These are phyloP conservation scores for Heliamphora pulchella DNA, from an alignment of 179 eudicot genomes.

Conservation along the genomic window DNA sequence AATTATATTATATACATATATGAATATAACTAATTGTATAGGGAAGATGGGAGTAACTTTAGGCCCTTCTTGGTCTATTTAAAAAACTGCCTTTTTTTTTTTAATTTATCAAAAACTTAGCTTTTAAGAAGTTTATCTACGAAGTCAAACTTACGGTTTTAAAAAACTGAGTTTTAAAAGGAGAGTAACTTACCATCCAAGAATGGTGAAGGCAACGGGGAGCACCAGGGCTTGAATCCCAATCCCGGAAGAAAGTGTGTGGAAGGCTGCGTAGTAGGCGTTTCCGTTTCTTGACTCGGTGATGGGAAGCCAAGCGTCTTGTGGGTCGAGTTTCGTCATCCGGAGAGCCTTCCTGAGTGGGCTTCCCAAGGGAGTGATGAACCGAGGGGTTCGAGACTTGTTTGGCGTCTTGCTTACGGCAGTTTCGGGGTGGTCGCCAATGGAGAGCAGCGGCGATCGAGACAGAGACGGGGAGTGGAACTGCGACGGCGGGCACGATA, in stretches of 20 bases:
- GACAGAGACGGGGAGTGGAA: slow-evolving; percentile 53
- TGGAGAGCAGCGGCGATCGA: slow-evolving; percentile 61
- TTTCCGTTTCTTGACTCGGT: slow-evolving; percentile 88
- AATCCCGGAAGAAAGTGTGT: slow-evolving; percentile 79
- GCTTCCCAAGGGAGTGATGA: slow-evolving; percentile 68
- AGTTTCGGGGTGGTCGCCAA: slow-evolving; percentile 18
- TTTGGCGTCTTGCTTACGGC: slow-evolving; percentile 29
- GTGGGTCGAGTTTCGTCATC: slow-evolving; percentile 69
- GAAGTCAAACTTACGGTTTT: background rate
- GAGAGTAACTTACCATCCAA: slow-evolving; percentile 55
- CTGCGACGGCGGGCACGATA: slow-evolving; percentile 43
- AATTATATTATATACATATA: too few species aligned
- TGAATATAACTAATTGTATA: background rate
- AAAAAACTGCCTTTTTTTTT: too few species aligned
- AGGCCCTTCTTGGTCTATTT: too few species aligned
- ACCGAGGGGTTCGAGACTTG: slow-evolving; percentile 51
- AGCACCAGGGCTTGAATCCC: slow-evolving; percentile 82
- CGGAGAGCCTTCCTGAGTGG: slow-evolving; percentile 58
- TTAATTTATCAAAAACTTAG: too few species aligned
- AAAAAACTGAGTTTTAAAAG: too few species aligned
- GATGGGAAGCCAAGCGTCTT: slow-evolving; percentile 93
- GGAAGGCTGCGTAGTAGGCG: slow-evolving; percentile 81
- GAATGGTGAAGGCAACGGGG: slow-evolving; percentile 74
- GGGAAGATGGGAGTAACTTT: background rate
- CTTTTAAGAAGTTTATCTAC: background rate